These are phyloP conservation scores for Lichtheimia corymbifera DNA, from an alignment of 371 early-diverging fungal genomes.

Conservation along the genomic window DNA sequence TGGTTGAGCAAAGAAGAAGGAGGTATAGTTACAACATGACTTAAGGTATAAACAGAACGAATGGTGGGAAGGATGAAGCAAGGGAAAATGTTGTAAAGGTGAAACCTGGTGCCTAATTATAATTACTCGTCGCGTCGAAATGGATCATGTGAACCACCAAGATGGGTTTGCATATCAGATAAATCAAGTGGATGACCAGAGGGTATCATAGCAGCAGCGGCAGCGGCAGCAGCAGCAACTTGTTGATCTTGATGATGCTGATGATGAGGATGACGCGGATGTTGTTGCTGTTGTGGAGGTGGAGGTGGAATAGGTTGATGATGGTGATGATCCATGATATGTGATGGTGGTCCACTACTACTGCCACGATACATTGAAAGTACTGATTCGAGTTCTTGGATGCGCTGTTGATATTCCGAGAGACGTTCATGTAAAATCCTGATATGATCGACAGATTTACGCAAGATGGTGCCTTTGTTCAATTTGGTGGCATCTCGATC, in stretches of 20 bases:
- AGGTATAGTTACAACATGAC: background rate
- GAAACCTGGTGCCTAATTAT: background rate
- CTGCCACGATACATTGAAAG: constrained; percentile 35
- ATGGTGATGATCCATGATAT: no score
- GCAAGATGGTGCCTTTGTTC: constrained; percentile 82
- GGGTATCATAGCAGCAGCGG: constrained; percentile 25
- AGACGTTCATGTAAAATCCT: constrained; percentile 63
- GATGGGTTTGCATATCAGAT: constrained; percentile 22
- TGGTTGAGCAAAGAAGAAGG: background rate
- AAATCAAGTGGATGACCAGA: constrained; percentile 32
- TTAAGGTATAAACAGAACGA: constrained; percentile 1
- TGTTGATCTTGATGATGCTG: constrained; percentile 17
- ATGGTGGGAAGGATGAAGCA: background rate
- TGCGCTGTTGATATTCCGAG: constrained; percentile 56
- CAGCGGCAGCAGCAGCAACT: constrained; percentile 14
- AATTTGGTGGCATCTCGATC: constrained; percentile 64
- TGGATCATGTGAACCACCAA: constrained; percentile 20
- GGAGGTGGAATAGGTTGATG: background rate
- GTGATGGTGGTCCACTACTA: background rate
- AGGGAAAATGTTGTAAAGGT: background rate
- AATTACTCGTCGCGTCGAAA: constrained; percentile 27
- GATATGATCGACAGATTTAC: constrained; percentile 89
- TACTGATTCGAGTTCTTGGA: constrained; percentile 67
- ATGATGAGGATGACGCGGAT: background rate
- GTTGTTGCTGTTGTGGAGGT: background rate